phyloP scores from a whole-genome alignment of 2,329 filamentous ascomycete genomes.

The Colletotrichum cuscutae region DNA sequence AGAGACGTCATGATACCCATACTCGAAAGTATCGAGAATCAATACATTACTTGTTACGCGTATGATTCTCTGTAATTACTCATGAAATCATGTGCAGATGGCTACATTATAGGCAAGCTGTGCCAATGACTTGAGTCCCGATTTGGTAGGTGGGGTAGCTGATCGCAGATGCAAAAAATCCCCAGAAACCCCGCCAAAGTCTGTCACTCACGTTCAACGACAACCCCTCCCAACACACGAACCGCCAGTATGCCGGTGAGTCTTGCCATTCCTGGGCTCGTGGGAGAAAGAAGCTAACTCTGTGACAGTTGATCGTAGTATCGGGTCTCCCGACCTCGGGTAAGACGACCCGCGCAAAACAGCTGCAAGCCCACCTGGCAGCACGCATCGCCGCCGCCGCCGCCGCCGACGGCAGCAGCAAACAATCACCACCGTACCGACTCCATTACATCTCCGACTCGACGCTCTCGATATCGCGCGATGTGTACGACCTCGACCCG shows the following conservation, averaged over 20 bases:
- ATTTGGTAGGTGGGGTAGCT: slow-evolving; percentile 10
- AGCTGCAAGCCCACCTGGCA: slow-evolving; percentile 74
- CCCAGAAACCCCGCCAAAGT: slow-evolving; percentile 11
- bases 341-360: slow-evolving; percentile 72
- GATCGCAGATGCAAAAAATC: background rate
- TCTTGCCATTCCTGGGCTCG: background rate
- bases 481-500: slow-evolving; percentile 75
- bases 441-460: slow-evolving; percentile 82
- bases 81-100: background rate
- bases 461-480: slow-evolving; percentile 73
- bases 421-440: slow-evolving; percentile 60
- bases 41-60: background rate
- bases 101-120: background rate
- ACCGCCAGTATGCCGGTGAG: slow-evolving; percentile 31
- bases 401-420: background rate
- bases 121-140: background rate
- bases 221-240: background rate
- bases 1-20: slow-evolving; percentile 19
- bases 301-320: slow-evolving; percentile 73
- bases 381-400: slow-evolving; percentile 58
- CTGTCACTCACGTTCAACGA: background rate
- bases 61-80: background rate
- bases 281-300: background rate
- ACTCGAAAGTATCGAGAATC: background rate
- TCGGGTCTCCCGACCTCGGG: slow-evolving; percentile 75